Evolutionary conservation across 116 monocot genomes (phyloP).

Genomic region (Dioscorea cayenensis): DNA sequence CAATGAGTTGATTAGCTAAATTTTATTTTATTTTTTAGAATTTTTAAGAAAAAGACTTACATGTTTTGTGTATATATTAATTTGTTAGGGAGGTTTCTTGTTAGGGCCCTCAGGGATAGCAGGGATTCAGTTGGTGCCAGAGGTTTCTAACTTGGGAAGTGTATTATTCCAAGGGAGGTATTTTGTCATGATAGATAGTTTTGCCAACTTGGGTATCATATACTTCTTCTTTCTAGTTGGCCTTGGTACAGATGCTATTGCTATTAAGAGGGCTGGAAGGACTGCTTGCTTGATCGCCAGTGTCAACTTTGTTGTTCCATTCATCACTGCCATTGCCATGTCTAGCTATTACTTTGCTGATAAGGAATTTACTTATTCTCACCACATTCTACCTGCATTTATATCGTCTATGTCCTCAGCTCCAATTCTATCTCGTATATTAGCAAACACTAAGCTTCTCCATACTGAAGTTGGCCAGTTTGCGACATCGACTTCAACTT

Average conservation of each 20-base stretch:
- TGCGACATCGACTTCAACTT: conserved; percentile 17
- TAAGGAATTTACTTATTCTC: neutral
- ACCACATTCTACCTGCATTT: conserved; percentile 10
- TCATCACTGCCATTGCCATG: conserved; percentile 7
- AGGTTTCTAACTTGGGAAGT: neutral
- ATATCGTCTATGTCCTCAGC: conserved; percentile 16
- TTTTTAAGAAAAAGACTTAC: neutral
- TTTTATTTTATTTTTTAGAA: neutral
- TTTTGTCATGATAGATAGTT: conserved; percentile 6
- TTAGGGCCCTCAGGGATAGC: conserved; percentile 23
- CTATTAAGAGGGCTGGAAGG: conserved; percentile 3
- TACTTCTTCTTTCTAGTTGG: conserved; percentile 31
- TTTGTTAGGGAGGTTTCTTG: conserved; percentile 11
- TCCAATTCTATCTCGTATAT: conserved; percentile 5
- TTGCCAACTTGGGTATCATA: conserved; percentile 20
- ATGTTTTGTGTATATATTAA: neutral
- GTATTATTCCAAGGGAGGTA: conserved; percentile 8
- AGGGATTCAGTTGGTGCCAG: neutral
- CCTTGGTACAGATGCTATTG: conserved; percentile 6
- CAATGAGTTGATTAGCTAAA: too few relatives aligned
- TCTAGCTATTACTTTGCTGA: conserved; percentile 1
- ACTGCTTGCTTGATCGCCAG: neutral
- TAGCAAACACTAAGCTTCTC: conserved; percentile 10
- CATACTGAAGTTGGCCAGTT: conserved; percentile 19
- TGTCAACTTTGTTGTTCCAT: conserved; percentile 11